Evolutionary conservation across 495 filamentous ascomycete genomes (phyloP), one percentile per base, ranked within the genome.

Genomic region (Jackrogersella minutella): DNA sequence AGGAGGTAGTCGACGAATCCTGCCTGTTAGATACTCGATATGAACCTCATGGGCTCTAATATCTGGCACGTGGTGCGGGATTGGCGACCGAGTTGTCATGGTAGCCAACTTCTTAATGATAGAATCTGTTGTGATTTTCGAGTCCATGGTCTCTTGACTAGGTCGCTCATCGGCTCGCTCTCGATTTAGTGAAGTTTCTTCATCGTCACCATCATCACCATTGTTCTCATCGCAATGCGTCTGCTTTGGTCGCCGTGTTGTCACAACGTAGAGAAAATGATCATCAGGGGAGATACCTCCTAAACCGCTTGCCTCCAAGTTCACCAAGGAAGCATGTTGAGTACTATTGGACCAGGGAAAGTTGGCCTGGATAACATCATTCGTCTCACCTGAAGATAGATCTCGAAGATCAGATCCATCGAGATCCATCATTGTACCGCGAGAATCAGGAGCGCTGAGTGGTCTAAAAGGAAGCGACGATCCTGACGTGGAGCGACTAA

Each of bases 211-310:
- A 58, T 30, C 49, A 63, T 68, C 70, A 7, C 17, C 57, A 49
- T 30, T 62, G 14, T 44, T 46, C 3, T 19, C 31, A 14, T 66
- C 49, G 16, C 30, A 39, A 10, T 21, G n/a, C 5, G 55, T 40
- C 10, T 52, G 2, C 17, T 65, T 74, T 2, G 76, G 74, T 21
- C 85, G 81, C 14, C 79, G 78, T 1, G 83, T 84, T 30, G 78
- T 71, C 4, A 90, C 86, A 16, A 80, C 67, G 24, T 91, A 74
- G 3, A 80, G 74, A 69, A 91, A 91, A 64, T 91, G 86, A 72
- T 92, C 90, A 39, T 85, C 83, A 1, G 88, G 88, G 43, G 79
- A 80, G 16, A 89, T 83, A 30, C 86, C 87, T 19, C 88, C 87
- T 16, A 91, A 66, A 9, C 89, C 89, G 50, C 86, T 88, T 2